Conservation (phyloP, 345 rosid genomes). For the Abelmoschus esculentus region DNA sequence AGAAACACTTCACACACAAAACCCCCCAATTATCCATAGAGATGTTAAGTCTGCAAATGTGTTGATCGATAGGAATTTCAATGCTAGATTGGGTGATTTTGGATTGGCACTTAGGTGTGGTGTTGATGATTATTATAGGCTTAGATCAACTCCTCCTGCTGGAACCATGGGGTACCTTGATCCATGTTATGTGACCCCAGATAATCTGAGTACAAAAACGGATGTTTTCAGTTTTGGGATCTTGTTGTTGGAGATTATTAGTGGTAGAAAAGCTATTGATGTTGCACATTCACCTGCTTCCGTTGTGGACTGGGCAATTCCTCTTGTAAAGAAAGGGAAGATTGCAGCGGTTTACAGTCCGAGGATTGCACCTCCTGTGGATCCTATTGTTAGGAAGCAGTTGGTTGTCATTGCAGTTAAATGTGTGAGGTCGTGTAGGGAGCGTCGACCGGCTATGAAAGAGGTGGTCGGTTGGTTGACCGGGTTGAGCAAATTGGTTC, state of each 20-base stretch:
- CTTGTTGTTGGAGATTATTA: constrained; percentile 82
- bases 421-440: constrained; percentile 96
- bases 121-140: constrained; percentile 47
- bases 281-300: constrained; percentile 85
- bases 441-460: constrained; percentile 83
- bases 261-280: constrained; percentile 93
- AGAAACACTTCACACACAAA: constrained; percentile 62
- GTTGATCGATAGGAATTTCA: constrained; percentile 71
- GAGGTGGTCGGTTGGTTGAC: constrained; percentile 80
- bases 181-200: constrained; percentile 91
- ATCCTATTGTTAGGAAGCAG: constrained; percentile 68
- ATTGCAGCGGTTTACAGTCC: constrained; percentile 69
- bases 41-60: constrained; percentile 97
- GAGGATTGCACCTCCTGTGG: constrained; percentile 48
- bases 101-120: constrained; percentile 90
- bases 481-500: constrained; percentile 60
- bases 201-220: constrained; percentile 82
- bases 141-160: constrained; percentile 92
- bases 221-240: constrained; percentile 98
- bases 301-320: constrained; percentile 92
- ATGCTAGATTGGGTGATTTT: constrained; percentile 91
- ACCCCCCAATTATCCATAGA: constrained; percentile 77
- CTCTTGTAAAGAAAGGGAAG: constrained; percentile 81
- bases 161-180: constrained; percentile 96
- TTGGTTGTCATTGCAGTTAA: constrained; percentile 72